Evolutionary conservation across 2,329 filamentous ascomycete genomes (phyloP).

Genomic region (Penicillium sp.): DNA sequence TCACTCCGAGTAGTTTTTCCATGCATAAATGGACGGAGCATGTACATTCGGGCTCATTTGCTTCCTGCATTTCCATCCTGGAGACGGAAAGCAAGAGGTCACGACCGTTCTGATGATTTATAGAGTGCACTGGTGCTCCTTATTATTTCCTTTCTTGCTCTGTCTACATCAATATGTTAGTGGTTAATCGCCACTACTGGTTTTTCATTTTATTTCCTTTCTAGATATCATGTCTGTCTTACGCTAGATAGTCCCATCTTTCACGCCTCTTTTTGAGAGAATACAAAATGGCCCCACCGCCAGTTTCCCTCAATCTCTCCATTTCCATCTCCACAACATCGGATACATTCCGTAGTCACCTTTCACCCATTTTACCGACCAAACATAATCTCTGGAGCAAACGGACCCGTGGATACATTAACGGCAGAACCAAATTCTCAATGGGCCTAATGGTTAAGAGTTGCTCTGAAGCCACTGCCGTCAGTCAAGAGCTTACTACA

Average conservation of each 20-base stretch:
- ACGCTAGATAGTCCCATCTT: background rate
- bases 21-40: background rate
- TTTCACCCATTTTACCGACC: background rate
- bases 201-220: background rate
- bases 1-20: slow-evolving; percentile 1
- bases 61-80: slow-evolving; percentile 7
- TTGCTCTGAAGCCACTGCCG: background rate
- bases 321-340: background rate
- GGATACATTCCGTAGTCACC: background rate
- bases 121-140: slow-evolving; percentile 7
- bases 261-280: background rate
- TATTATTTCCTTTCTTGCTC: background rate
- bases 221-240: background rate
- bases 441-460: background rate
- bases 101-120: slow-evolving; percentile 2
- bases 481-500: background rate
- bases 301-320: background rate
- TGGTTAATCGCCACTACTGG: slow-evolving; percentile 6
- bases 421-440: background rate
- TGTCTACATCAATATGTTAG: background rate
- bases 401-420: background rate
- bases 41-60: slow-evolving; percentile 7
- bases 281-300: background rate
- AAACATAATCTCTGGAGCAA: background rate
- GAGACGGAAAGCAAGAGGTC: slow-evolving; percentile 7